Evolutionary conservation across 164 flowering plant genomes (phyloP).

Genomic region (Vitis rotundifolia): DNA sequence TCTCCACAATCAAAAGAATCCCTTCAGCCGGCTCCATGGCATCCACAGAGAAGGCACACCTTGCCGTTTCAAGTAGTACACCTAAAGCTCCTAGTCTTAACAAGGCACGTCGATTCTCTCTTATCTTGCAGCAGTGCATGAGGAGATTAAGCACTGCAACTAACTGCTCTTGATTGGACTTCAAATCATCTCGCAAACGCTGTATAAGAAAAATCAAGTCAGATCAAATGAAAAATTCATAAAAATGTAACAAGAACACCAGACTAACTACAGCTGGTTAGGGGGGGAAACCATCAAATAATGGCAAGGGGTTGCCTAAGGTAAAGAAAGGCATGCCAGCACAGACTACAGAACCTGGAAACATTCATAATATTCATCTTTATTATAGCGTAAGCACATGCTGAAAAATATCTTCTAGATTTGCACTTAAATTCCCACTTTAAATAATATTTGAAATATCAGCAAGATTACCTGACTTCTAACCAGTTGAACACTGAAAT

Average conservation of each 20-base stretch:
- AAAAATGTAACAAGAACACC: background rate
- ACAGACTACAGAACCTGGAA: background rate
- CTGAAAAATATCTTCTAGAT: too few species aligned
- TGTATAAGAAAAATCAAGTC: conserved; percentile 26
- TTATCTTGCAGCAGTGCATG: conserved; percentile 95
- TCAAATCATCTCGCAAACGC: conserved; percentile 84
- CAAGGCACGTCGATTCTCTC: conserved; percentile 84
- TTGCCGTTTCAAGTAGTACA: conserved; percentile 92
- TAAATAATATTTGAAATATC: too few species aligned
- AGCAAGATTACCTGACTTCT: too few species aligned
- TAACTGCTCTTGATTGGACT: conserved; percentile 89
- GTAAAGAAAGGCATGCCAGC: background rate
- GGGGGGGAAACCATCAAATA: background rate
- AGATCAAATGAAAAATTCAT: background rate
- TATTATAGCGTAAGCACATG: too few species aligned
- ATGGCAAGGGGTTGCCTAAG: background rate
- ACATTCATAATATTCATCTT: too few species aligned
- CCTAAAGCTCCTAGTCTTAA: conserved; percentile 80
- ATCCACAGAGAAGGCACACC: conserved; percentile 95
- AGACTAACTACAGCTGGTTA: too few species aligned
- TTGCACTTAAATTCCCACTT: too few species aligned
- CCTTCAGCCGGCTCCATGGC: conserved; percentile 99
- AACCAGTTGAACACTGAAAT: too few species aligned
- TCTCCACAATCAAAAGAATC: conserved; percentile 95
- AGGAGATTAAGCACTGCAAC: conserved; percentile 86